Base-by-base conservation (phyloP, 495 filamentous ascomycete genomes). In the Gamarada debralockiae region DNA sequence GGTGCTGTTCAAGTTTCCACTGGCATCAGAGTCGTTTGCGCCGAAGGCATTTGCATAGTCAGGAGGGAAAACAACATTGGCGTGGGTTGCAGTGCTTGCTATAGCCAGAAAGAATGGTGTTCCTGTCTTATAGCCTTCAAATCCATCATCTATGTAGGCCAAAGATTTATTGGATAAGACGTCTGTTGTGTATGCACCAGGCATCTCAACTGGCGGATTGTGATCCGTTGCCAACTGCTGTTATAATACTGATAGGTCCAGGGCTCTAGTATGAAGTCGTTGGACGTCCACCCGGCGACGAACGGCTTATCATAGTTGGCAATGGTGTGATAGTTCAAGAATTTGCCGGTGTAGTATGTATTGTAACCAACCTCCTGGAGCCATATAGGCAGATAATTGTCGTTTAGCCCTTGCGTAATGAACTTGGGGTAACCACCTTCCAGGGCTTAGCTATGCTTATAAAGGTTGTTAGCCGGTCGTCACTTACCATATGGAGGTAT, bases 391-490 rank as follows among this genome's bases (percentile, higher is more conserved):
- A 86, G 67, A 53, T 75, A 86, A 45, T 81, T 66, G 0, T 81
- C 74, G 51, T 86, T 85, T 55, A 78, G 76, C 2, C 82, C 81
- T 53, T 80, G 72, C 3, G 70, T 57, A 2, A 83, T 67, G 42
- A 86, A 83, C 46, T 85, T 84, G 7, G 81, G 81, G 59, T 84
- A 86, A 10, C 82, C 82, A 17, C 82, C 80, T 78, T 4, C n/a
- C 8, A 34, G n/a, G 8, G 31, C 8, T 34, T n/a, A 46, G 4
- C 2, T 0, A 6, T 25, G 60, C 40, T 41, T 15, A 33, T 27
- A 7, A 6, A 2, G 50, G 13, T 7, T 17, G 10, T 1, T 10
- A 21, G 13, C 20, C 3, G n/a, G 17, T 27, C n/a, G 20, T 20
- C 29, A 24, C 51, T 50, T 66, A 75, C 77, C 76, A 46, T 75